phyloP scores from a whole-genome alignment of 2,329 filamentous ascomycete species.

The Hirsutella thompsonii region DNA sequence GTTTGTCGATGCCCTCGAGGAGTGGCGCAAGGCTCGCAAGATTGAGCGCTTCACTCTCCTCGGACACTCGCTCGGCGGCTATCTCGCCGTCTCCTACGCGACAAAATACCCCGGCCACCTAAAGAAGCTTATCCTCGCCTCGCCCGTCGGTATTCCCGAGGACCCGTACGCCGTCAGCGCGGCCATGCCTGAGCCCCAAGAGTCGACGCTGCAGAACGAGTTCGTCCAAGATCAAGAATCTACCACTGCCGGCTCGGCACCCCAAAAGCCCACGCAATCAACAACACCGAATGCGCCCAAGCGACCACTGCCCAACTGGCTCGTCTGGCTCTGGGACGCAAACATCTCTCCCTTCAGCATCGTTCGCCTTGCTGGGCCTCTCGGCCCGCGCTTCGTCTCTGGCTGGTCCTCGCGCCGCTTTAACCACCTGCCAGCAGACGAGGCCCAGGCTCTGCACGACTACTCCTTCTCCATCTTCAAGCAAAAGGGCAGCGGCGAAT shows the following conservation, averaged over 20 bases:
- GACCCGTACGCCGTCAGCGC: constrained; percentile 81
- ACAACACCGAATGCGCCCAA: constrained; percentile 22
- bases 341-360: constrained; percentile 93
- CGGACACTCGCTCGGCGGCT: constrained; percentile 87
- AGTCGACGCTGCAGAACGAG: constrained; percentile 63
- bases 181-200: constrained; percentile 63
- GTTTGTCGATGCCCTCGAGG: constrained; percentile 93
- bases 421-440: constrained; percentile 67
- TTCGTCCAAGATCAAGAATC: constrained; percentile 61
- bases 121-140: constrained; percentile 92
- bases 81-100: constrained; percentile 88
- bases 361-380: constrained; percentile 73
- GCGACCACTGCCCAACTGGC: constrained; percentile 66
- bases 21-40: constrained; percentile 81
- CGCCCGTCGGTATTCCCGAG: constrained; percentile 87
- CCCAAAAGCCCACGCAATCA: constrained; percentile 8
- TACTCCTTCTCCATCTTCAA: constrained; percentile 93
- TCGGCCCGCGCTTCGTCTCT: constrained; percentile 84
- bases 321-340: constrained; percentile 90
- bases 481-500: constrained; percentile 85
- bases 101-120: constrained; percentile 90
- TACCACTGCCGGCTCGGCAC: constrained; percentile 20
- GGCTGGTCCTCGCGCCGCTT: constrained; percentile 93
- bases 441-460: constrained; percentile 76
- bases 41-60: constrained; percentile 89